Base-by-base conservation (phyloP, 176 grass and related monocot genomes). In the Juncus effusus region DNA sequence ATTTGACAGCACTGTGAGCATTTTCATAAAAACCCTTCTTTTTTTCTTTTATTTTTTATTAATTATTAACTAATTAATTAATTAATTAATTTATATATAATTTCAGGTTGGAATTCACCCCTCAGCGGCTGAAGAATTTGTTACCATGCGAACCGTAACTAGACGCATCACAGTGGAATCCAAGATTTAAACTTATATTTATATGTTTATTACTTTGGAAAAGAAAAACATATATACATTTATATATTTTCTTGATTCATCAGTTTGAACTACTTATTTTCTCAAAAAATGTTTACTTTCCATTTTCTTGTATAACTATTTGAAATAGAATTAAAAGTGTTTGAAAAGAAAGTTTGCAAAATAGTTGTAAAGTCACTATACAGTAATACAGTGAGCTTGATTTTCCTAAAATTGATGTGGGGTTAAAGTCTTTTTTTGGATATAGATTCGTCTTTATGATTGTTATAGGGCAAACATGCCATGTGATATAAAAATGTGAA, bases 31-130 rank as follows among this genome's bases (percentile, higher is more conserved):
- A 28, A 28, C 19, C 19, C 39, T 8, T 60, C 36, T 13, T 16
- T 14, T 40, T 59, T 44, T 28, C 19, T 28, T 28, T 28, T 28
- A 28, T 28, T 28, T 3, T 42, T 50, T 16, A 38, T 3, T 8
- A 16, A 51, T 14, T 65, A 57, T 10, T 36, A 70, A 6, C 10
- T 16, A 38, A 38, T 69, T 54, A 16, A 13, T 36, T 76, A 10
- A 60, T 42, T 73, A 51, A 35, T 40, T 65, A 11, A 63, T 54
- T 35, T 6, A 51, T 11, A 35, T n/a, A 4, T 67, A 37, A 54
- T 68, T 54, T 68, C 82, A 97, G 94, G 94, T 97, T 6, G 94
- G 94, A 41, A 92, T 97, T 44, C 94, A 97, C 75, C 94, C 94
- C 19, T 92, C 85, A 6, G 82, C 94, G 2, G 88, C 94, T 42